phyloP scores from a whole-genome alignment of 1,284 basidiomycete genomes.

The Chalciporus sp. region DNA sequence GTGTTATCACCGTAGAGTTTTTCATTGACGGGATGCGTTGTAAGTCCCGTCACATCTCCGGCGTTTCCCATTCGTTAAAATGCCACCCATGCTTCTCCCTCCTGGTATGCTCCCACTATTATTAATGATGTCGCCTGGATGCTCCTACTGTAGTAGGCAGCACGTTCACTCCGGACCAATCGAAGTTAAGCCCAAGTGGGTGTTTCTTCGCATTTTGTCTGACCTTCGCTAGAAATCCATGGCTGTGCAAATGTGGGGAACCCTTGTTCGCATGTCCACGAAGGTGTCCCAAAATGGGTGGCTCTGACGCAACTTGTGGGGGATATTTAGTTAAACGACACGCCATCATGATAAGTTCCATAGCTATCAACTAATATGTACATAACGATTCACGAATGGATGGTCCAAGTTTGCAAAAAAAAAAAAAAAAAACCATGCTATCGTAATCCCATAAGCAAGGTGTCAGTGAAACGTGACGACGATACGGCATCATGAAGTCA shows the following conservation, averaged over 20 bases:
- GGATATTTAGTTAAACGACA: neutral
- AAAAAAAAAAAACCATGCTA: too few relatives aligned
- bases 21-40: neutral
- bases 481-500: neutral
- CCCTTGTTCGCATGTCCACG: conserved; percentile 18
- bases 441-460: neutral
- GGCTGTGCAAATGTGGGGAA: conserved; percentile 26
- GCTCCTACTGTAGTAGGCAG: neutral
- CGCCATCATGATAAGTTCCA: neutral
- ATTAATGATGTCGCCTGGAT: neutral
- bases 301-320: neutral
- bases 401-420: conserved; percentile 1
- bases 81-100: neutral
- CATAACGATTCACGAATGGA: neutral
- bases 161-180: neutral
- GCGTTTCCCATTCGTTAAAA: neutral
- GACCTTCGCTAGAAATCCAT: conserved; percentile 2
- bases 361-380: neutral
- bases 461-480: conserved; percentile 13
- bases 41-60: conserved; percentile 4
- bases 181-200: neutral
- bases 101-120: neutral
- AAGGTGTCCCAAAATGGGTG: conserved; percentile 1
- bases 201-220: neutral
- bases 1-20: neutral